Evolutionary conservation across 1,284 basidiomycete genomes (phyloP).

Genomic region (Hymenochaete sp.): DNA sequence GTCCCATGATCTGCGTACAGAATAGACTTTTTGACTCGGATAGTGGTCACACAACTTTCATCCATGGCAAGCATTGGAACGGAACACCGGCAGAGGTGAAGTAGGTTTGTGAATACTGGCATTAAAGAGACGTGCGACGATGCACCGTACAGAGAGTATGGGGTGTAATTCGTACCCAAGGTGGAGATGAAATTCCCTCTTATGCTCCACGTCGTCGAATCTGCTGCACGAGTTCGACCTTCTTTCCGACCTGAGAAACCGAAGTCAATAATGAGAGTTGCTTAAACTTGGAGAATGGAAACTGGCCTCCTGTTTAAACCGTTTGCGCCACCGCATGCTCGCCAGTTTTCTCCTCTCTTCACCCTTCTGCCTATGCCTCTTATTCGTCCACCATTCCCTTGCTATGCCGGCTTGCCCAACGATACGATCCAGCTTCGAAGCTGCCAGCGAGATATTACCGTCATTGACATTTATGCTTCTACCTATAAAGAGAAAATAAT

Average conservation of each 20-base stretch:
- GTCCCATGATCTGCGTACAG: no score
- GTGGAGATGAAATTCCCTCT: not conserved
- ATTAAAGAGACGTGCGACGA: no score
- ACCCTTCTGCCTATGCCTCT: constrained; percentile 67
- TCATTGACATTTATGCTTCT: constrained; percentile 37
- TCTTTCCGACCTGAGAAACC: constrained; percentile 49
- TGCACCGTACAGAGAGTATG: no score
- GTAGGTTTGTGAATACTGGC: no score
- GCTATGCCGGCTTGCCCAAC: constrained; percentile 50
- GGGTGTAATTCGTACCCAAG: not conserved
- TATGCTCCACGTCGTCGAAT: constrained; percentile 46
- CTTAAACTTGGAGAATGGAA: constrained; percentile 13
- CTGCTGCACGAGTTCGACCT: constrained; percentile 46
- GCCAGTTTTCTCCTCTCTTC: constrained; percentile 53
- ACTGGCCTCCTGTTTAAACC: constrained; percentile 61
- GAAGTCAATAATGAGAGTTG: constrained; percentile 15
- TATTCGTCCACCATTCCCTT: constrained; percentile 37
- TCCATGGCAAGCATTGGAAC: no score
- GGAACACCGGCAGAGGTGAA: no score
- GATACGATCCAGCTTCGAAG: constrained; percentile 41
- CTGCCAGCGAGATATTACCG: constrained; percentile 36
- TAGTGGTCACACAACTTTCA: no score
- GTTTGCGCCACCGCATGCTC: constrained; percentile 58
- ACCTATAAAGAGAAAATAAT: no score
- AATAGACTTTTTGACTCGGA: no score